Conservation (phyloP, 2,329 filamentous ascomycete genomes). For the Cryphonectria radicalis region DNA sequence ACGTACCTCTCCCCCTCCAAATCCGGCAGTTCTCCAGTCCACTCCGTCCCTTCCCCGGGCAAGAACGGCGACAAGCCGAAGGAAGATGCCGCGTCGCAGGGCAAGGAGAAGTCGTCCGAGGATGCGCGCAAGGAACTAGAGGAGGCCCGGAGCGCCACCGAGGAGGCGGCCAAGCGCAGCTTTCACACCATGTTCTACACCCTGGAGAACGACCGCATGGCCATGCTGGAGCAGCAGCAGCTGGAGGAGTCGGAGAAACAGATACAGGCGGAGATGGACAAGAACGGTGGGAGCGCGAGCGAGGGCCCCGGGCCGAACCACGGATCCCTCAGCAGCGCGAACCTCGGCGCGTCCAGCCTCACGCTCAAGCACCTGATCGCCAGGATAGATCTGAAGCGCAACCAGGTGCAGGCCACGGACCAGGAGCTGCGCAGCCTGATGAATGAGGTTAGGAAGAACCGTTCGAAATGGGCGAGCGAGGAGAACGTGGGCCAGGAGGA, state of each 20-base stretch:
- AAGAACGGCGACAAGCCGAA: constrained; percentile 60
- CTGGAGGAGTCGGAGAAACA: constrained; percentile 96
- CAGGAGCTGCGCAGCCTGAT: constrained; percentile 89
- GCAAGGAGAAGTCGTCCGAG: constrained; percentile 73
- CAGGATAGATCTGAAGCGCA: constrained; percentile 89
- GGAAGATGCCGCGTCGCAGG: constrained; percentile 50
- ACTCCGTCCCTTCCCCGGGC: constrained; percentile 64
- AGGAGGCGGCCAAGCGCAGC: constrained; percentile 85
- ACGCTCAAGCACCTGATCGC: constrained; percentile 97
- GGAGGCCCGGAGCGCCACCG: constrained; percentile 86
- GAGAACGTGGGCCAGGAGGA: constrained; percentile 98
- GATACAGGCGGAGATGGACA: constrained; percentile 92
- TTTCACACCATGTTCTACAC: constrained; percentile 96
- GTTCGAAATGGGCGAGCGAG: constrained; percentile 98
- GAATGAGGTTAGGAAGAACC: constrained; percentile 96
- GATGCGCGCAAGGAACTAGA: constrained; percentile 93
- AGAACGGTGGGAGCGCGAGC: constrained; percentile 57
- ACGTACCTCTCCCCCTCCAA: constrained; percentile 70
- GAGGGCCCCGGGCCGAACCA: constrained; percentile 67
- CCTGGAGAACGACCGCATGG: constrained; percentile 90
- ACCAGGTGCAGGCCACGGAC: constrained; percentile 88
- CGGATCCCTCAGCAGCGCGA: constrained; percentile 89
- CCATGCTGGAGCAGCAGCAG: constrained; percentile 97
- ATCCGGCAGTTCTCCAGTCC: constrained; percentile 69
- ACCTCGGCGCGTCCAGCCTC: constrained; percentile 92